These are phyloP conservation scores for Fusarium chaquense DNA, from an alignment of 2,329 filamentous ascomycete genomes.

Conservation along the genomic window DNA sequence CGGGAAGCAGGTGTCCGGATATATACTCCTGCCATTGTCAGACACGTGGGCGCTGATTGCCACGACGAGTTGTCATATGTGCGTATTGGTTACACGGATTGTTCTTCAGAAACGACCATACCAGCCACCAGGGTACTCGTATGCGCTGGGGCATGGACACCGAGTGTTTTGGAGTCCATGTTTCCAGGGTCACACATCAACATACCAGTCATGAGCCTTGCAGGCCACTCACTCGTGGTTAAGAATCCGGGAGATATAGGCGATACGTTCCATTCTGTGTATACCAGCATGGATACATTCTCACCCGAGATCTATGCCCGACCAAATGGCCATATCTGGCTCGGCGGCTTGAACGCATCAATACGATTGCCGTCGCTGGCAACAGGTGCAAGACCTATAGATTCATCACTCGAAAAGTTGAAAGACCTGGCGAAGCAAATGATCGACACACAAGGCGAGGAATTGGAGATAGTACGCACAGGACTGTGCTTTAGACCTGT, in stretches of 20 bases:
- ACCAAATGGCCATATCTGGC: slow-evolving; percentile 74
- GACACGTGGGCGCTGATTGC: slow-evolving; percentile 64
- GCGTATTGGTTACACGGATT: slow-evolving; percentile 59
- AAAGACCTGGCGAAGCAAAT: slow-evolving; percentile 62
- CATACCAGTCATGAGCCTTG: slow-evolving; percentile 67
- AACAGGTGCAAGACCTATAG: slow-evolving; percentile 34
- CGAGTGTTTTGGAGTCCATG: slow-evolving; percentile 70
- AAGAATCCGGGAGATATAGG: slow-evolving; percentile 62
- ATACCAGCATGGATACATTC: slow-evolving; percentile 71
- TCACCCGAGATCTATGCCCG: slow-evolving; percentile 79
- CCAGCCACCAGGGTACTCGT: slow-evolving; percentile 75
- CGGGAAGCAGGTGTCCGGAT: slow-evolving; percentile 71
- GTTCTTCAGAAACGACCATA: slow-evolving; percentile 62
- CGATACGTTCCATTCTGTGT: slow-evolving; percentile 75
- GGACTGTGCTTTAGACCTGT: slow-evolving; percentile 80
- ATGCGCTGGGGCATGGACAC: slow-evolving; percentile 78
- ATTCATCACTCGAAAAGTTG: slow-evolving; percentile 60
- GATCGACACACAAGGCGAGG: slow-evolving; percentile 58
- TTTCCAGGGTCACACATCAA: slow-evolving; percentile 67
- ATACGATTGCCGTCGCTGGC: slow-evolving; percentile 67
- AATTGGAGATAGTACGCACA: slow-evolving; percentile 72
- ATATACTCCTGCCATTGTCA: slow-evolving; percentile 71
- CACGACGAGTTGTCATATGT: slow-evolving; percentile 65
- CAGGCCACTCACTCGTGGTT: slow-evolving; percentile 79
- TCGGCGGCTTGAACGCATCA: slow-evolving; percentile 77